Conservation (phyloP, 2,329 filamentous ascomycete species). For the Aspergillus pseudoglaucus region DNA sequence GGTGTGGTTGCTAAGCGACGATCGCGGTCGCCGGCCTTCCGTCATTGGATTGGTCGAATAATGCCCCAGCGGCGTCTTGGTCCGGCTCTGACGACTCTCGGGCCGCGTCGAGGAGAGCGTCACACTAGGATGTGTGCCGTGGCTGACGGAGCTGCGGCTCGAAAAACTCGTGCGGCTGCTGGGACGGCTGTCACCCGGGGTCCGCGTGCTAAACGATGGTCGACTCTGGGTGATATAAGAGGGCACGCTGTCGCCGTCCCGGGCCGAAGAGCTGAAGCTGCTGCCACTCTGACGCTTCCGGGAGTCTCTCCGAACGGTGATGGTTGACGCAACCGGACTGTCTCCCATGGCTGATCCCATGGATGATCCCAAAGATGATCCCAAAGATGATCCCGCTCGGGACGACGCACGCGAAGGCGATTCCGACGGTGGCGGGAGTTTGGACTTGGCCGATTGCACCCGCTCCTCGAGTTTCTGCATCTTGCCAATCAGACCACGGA, state of each 20-base stretch:
- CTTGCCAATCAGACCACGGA: constrained; percentile 87
- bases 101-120: constrained; percentile 48
- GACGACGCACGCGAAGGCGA: constrained; percentile 80
- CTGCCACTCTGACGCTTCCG: constrained; percentile 38
- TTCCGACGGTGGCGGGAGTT: constrained; percentile 71
- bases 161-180: constrained; percentile 64
- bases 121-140: constrained; percentile 31
- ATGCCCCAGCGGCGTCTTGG: constrained; percentile 58
- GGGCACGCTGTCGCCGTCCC: constrained; percentile 30
- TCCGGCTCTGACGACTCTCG: constrained; percentile 58
- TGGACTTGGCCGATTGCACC: constrained; percentile 85
- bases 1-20: constrained; percentile 58
- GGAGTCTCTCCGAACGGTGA: constrained; percentile 48
- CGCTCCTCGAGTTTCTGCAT: constrained; percentile 95
- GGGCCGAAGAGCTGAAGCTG: constrained; percentile 33
- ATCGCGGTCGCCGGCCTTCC: constrained; percentile 57
- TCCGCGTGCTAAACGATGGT: constrained; percentile 45
- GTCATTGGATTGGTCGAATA: constrained; percentile 44
- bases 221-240: constrained; percentile 29
- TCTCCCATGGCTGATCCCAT: constrained; percentile 45
- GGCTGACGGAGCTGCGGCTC: constrained; percentile 36
- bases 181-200: constrained; percentile 54
- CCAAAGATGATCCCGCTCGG: constrained; percentile 45
- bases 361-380: constrained; percentile 45
- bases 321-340: constrained; percentile 46